A percentile compares a stretch with the other conserved stretches of the same genome.
Evolutionary conservation across 2,329 filamentous ascomycete genomes (phyloP).

Genomic region (Coleophoma eucalyptorum): DNA sequence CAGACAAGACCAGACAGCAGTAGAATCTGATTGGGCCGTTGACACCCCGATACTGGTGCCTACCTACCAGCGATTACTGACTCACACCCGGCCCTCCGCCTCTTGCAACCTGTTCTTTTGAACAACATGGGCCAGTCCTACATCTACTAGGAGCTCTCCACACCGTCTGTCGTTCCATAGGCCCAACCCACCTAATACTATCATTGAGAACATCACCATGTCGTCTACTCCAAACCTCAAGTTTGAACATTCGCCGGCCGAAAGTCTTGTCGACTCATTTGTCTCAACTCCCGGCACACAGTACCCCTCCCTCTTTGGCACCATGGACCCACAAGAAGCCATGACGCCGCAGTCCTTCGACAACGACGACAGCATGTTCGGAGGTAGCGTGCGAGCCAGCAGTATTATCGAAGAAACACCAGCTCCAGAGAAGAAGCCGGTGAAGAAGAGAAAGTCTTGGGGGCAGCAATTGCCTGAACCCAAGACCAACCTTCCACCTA

Average conservation of each 20-base stretch:
- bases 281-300: constrained; percentile 25
- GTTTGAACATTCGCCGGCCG: constrained; percentile 26
- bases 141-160: not conserved
- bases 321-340: constrained; percentile 20
- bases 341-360: constrained; percentile 27
- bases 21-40: not conserved
- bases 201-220: constrained; percentile 4
- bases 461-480: constrained; percentile 94
- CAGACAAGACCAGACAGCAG: not conserved
- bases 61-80: not conserved
- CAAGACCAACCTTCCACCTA: constrained; percentile 91
- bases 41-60: not conserved
- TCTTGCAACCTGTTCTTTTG: not conserved
- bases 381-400: constrained; percentile 15
- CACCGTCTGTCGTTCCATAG: not conserved
- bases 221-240: constrained; percentile 23
- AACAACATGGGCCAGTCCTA: not conserved
- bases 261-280: constrained; percentile 27
- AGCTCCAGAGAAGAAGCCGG: constrained; percentile 61
- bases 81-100: not conserved
- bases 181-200: not conserved
- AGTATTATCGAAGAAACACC: constrained; percentile 20
- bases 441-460: constrained; percentile 98
- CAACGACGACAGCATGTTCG: constrained; percentile 27
- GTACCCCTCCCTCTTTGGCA: constrained; percentile 26